Percentiles rank a stretch among this genome's conserved stretches.
These are phyloP conservation scores for Neonectria magnoliae DNA, from an alignment of 2,329 filamentous ascomycete species.

Conservation along the genomic window DNA sequence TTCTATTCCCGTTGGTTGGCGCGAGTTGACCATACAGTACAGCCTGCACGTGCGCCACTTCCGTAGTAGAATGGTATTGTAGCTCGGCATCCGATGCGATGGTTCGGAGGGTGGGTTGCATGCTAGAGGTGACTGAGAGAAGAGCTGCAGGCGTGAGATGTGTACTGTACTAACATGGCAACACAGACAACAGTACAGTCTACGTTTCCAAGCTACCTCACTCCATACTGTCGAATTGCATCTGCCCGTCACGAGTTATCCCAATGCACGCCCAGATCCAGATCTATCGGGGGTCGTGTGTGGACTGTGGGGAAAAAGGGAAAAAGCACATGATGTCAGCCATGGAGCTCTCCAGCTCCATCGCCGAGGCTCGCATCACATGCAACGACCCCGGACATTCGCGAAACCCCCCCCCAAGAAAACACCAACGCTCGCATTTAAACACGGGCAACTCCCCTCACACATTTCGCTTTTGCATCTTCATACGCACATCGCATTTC, in stretches of 20 bases:
- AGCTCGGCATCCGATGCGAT: not conserved
- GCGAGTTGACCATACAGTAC: not conserved
- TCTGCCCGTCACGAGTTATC: too few relatives aligned
- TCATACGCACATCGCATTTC: constrained; percentile 5
- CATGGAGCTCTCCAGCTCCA: not conserved
- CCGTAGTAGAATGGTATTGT: not conserved
- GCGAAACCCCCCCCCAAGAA: constrained; percentile 25
- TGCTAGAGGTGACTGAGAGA: not conserved
- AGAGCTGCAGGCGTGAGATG: too few relatives aligned
- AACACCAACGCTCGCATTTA: constrained; percentile 27
- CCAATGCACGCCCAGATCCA: constrained; percentile 6
- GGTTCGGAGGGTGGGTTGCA: not conserved
- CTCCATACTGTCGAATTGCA: not conserved
- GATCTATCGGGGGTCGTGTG: constrained; percentile 4
- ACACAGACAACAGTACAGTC: too few relatives aligned
- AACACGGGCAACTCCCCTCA: constrained; percentile 37
- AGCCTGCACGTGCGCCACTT: not conserved
- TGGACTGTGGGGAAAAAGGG: constrained; percentile 25
- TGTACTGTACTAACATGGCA: too few relatives aligned
- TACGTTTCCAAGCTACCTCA: not conserved
- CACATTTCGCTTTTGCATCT: constrained; percentile 16
- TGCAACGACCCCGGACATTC: constrained; percentile 33
- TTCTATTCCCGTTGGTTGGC: not conserved
- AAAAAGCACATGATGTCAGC: constrained; percentile 38
- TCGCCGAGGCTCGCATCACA: constrained; percentile 48